Evolutionary conservation across 768 basidiomycete species (phyloP), one percentile per base, ranked within the genome.

Genomic region (Stropharia rugosoannulata): DNA sequence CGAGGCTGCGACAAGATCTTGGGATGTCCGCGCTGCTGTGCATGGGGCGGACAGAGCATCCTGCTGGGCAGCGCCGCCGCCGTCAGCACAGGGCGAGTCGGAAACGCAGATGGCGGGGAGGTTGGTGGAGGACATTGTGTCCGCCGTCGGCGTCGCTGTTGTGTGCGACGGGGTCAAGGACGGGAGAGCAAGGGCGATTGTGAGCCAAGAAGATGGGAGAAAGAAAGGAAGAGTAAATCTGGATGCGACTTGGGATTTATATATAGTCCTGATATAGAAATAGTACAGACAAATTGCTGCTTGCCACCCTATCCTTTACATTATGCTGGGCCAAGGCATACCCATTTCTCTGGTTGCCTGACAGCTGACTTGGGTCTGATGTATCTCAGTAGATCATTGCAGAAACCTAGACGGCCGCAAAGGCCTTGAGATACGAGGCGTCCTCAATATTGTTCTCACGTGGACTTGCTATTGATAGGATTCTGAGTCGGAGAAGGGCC

Each of bases 1-100:
- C 49, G 69, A 69, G 0, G 68, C 57, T 25, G 60, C 55, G 22
- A 44, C 56, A 35, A 56, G 39, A 37, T 62, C 61, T 22, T 55
- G 55, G 10, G 47, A 52, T 9, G 32, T 40, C 32, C 35, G n/a
- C 25, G 49, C 35, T 11, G 35, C 16, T 27, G 45, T 41, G 27
- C 53, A 54, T 5, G 55, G 38, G 5, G 51, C 49, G 10, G 39
- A 39, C 51, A 59, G 47, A 4, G 55, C 53, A 25, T 51, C 51
- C 38, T 56, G 43, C 19, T 39, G 40, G 25, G 49, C 36, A 10
- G 32, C 10, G n/a, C 22, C 15, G n/a, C n/a, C 12, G 13, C 22
- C 44, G 5, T 22, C 32, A 5, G 18, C 53, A 16, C 18, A 10
- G 27, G 32, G 45, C 39, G 25, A 37, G 16, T 18, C 45, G 9